phyloP scores from a whole-genome alignment of 164 flowering plant genomes.

The Euptelea pleiosperma region DNA sequence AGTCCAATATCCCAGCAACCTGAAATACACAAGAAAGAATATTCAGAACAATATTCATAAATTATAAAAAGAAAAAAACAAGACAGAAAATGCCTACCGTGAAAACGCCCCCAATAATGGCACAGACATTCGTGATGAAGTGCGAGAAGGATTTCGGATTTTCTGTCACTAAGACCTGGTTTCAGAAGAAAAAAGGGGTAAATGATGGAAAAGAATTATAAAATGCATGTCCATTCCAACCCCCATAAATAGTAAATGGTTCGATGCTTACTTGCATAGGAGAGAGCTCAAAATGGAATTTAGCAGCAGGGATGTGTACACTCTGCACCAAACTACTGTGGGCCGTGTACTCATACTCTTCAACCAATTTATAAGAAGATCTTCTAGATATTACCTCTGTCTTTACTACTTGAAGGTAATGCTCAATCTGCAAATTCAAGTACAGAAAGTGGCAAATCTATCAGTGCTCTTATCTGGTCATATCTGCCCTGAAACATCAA shows the following conservation, averaged over 20 bases:
- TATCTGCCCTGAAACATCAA: not conserved
- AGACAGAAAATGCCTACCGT: conserved; percentile 51
- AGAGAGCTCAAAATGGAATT: conserved; percentile 87
- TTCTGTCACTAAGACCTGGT: conserved; percentile 72
- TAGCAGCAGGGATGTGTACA: conserved; percentile 65
- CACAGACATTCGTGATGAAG: conserved; percentile 91
- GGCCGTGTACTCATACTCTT: conserved; percentile 96
- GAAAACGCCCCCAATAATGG: conserved; percentile 94
- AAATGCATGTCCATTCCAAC: not conserved
- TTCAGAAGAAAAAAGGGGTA: conserved; percentile 4
- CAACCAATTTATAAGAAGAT: conserved; percentile 40
- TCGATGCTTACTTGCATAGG: conserved; percentile 84
- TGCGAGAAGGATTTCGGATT: conserved; percentile 81
- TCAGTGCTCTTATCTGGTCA: not conserved
- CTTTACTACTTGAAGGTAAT: conserved; percentile 90
- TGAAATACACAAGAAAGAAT: conserved; percentile 30
- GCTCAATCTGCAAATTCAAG: conserved; percentile 70
- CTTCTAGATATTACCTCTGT: conserved; percentile 65
- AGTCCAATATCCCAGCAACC: conserved; percentile 98
- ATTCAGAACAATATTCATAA: conserved; percentile 8
- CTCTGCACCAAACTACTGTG: conserved; percentile 88
- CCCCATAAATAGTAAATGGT: not conserved
- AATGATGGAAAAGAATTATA: not conserved
- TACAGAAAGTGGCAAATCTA: not conserved
- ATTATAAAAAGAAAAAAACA: not conserved